Percentiles rank a stretch among this genome's conserved stretches.
Evolutionary conservation across 805 yeast genomes (phyloP).

Genomic region (Clavispora fructus): DNA sequence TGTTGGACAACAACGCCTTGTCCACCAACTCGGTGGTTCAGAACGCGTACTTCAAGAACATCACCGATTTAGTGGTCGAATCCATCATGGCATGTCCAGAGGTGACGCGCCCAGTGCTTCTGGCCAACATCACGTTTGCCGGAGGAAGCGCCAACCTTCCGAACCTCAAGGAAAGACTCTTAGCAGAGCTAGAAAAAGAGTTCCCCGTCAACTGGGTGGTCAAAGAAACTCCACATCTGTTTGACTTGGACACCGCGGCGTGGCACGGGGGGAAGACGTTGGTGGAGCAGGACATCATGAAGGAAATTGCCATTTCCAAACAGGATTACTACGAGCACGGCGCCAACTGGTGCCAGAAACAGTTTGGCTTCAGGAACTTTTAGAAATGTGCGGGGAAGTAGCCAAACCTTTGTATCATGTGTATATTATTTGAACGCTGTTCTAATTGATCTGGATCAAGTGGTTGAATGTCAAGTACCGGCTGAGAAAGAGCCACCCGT

Average conservation of each 20-base stretch:
- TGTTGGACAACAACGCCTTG: constrained; percentile 30
- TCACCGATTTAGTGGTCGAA: constrained; percentile 75
- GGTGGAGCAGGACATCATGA: constrained; percentile 36
- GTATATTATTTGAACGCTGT: not conserved
- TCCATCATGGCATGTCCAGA: constrained; percentile 68
- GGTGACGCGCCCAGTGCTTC: constrained; percentile 64
- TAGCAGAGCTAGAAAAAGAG: constrained; percentile 57
- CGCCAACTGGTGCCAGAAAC: constrained; percentile 48
- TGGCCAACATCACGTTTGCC: constrained; percentile 69
- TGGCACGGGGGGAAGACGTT: constrained; percentile 36
- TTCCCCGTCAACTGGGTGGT: constrained; percentile 70
- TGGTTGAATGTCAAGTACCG: constrained; percentile 77
- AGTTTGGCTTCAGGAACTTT: constrained; percentile 40
- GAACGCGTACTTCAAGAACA: constrained; percentile 53
- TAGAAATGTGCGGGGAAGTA: not conserved
- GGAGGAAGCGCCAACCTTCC: constrained; percentile 80
- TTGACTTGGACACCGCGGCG: constrained; percentile 21
- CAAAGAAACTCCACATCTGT: constrained; percentile 33
- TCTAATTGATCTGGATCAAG: constrained; percentile 29
- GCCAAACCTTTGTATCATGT: not conserved
- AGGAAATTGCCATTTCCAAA: constrained; percentile 57
- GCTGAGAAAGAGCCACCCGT: constrained; percentile 77
- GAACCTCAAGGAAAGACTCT: constrained; percentile 59
- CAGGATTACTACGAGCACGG: constrained; percentile 89
- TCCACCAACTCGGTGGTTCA: constrained; percentile 28